A percentile compares a stretch with the other conserved stretches of the same genome.
Evolutionary conservation across 768 basidiomycete genomes (phyloP).

Genomic region (Tulasnella sp.): DNA sequence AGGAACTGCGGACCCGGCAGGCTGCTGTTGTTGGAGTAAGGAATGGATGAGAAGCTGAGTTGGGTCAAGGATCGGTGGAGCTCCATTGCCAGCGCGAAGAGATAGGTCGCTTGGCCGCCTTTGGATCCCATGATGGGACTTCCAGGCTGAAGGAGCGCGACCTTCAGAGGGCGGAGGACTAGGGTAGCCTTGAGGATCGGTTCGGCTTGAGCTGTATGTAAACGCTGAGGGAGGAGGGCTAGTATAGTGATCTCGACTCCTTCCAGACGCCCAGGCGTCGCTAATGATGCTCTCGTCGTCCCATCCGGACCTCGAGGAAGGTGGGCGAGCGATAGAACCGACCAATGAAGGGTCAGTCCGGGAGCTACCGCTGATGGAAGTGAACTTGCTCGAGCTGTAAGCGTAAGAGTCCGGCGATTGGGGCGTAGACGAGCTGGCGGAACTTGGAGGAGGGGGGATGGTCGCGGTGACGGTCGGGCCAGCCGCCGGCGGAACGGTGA

Average conservation of each 20-base stretch:
- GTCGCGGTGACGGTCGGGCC: not conserved
- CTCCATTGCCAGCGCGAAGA: not conserved
- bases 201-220: not conserved
- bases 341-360: not conserved
- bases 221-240: not conserved
- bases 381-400: not conserved
- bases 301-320: not conserved
- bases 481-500: not conserved
- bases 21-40: not conserved
- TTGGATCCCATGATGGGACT: not conserved
- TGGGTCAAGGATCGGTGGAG: not conserved
- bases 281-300: not conserved
- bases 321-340: not conserved
- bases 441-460: not conserved
- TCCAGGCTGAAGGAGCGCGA: not conserved
- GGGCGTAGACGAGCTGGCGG: not conserved
- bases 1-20: not conserved
- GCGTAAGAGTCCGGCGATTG: not conserved
- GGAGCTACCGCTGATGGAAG: not conserved
- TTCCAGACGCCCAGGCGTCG: not conserved
- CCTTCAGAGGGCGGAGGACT: not conserved
- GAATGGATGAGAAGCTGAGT: not conserved
- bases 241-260: not conserved
- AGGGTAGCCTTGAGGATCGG: not conserved
- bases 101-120: not conserved